Evolutionary conservation across 2,329 filamentous ascomycete genomes (phyloP).

Genomic region (Exserohilum turcica): DNA sequence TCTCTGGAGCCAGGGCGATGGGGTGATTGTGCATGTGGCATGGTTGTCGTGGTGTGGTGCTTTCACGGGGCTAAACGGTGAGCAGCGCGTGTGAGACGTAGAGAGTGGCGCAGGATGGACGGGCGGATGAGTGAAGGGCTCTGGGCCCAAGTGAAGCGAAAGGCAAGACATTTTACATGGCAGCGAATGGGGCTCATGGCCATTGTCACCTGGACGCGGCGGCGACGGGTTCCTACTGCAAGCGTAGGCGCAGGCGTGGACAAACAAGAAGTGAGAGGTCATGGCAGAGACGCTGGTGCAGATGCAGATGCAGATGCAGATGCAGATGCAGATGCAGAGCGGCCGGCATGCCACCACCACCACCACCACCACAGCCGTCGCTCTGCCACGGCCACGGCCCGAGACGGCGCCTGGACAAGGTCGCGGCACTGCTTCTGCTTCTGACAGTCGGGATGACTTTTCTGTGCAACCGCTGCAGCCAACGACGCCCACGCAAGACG

Average conservation of each 20-base stretch:
- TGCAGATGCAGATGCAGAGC: slow-evolving; percentile 11
- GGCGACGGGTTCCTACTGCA: slow-evolving; percentile 39
- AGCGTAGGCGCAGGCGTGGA: slow-evolving; percentile 37
- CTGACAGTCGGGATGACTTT: slow-evolving; percentile 25
- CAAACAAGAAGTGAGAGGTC: slow-evolving; percentile 36
- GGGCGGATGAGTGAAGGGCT: slow-evolving; percentile 22
- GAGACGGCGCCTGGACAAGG: slow-evolving; percentile 20
- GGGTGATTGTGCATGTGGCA: slow-evolving; percentile 40
- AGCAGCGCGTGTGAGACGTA: slow-evolving; percentile 33
- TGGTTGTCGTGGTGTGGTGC: slow-evolving; percentile 35
- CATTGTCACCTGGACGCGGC: slow-evolving; percentile 38
- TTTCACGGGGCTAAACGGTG: slow-evolving; percentile 23
- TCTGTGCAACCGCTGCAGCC: slow-evolving; percentile 33
- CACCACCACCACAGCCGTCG: slow-evolving; percentile 20
- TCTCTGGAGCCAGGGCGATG: slow-evolving; percentile 29
- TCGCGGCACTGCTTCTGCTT: slow-evolving; percentile 24
- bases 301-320: slow-evolving; percentile 13
- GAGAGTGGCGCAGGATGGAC: slow-evolving; percentile 25
- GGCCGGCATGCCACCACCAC: slow-evolving; percentile 3
- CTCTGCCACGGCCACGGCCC: slow-evolving; percentile 19
- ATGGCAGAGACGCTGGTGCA: slow-evolving; percentile 7
- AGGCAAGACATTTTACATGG: slow-evolving; percentile 39
- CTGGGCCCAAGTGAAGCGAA: slow-evolving; percentile 40
- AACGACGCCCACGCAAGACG: slow-evolving; percentile 26
- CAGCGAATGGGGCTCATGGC: slow-evolving; percentile 27